phyloP scores from a whole-genome alignment of 192 early-diverging fungal genomes.

The Thamnidium elegans region DNA sequence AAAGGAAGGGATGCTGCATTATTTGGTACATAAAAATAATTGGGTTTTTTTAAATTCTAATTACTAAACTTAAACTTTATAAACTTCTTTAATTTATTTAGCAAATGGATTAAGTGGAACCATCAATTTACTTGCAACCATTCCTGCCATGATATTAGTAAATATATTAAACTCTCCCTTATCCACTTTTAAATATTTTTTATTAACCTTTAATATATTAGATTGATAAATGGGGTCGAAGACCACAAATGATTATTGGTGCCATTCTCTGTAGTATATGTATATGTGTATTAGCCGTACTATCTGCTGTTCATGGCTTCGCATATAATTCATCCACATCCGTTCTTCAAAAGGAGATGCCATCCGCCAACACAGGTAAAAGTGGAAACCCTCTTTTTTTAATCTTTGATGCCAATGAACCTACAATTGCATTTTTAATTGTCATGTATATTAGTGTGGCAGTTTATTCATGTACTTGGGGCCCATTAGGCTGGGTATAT shows the following conservation, averaged over 20 bases:
- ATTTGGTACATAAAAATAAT: constrained; percentile 50
- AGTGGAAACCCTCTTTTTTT: constrained; percentile 26
- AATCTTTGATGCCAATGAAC: constrained; percentile 36
- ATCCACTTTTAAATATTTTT: neutral
- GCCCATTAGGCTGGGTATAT: constrained; percentile 77
- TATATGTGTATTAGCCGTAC: constrained; percentile 21
- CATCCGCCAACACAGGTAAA: neutral
- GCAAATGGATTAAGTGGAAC: constrained; percentile 64
- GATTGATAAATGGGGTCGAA: constrained; percentile 72
- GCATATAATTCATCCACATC: constrained; percentile 25
- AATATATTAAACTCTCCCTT: neutral
- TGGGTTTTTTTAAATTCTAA: constrained; percentile 16
- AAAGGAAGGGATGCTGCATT: constrained; percentile 39
- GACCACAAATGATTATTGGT: constrained; percentile 63
- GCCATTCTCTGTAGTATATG: constrained; percentile 36
- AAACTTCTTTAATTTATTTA: constrained; percentile 24
- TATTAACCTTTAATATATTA: constrained; percentile 16
- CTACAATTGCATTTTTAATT: constrained; percentile 50
- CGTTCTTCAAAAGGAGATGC: constrained; percentile 9
- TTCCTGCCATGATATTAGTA: constrained; percentile 67
- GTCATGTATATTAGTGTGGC: constrained; percentile 68
- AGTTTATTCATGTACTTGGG: constrained; percentile 77
- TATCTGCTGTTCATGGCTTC: constrained; percentile 46
- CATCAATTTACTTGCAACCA: constrained; percentile 70
- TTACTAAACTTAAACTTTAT: neutral